These are phyloP conservation scores for Rosa lucieae DNA, from an alignment of 306 rosid genomes.

Conservation along the genomic window DNA sequence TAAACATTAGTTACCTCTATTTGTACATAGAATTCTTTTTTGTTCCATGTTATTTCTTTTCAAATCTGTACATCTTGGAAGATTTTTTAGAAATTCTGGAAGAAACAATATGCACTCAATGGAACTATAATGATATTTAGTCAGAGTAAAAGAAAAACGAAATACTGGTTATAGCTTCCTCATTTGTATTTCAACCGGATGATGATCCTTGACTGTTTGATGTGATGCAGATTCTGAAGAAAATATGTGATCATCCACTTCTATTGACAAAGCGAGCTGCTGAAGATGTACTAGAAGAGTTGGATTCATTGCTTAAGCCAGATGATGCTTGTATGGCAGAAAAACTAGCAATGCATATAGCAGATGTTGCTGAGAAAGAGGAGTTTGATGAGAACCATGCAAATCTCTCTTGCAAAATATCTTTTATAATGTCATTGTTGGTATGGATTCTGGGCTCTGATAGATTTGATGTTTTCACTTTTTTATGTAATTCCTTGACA, in stretches of 20 bases:
- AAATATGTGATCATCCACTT: slow-evolving; percentile 93
- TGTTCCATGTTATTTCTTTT: neutral
- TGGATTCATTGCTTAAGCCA: slow-evolving; percentile 69
- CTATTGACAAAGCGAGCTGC: slow-evolving; percentile 91
- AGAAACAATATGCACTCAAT: neutral
- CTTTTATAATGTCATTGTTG: slow-evolving; percentile 78
- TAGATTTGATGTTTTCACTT: slow-evolving; percentile 13
- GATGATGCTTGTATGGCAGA: slow-evolving; percentile 68
- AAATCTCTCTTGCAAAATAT: slow-evolving; percentile 75
- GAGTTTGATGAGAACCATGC: slow-evolving; percentile 56
- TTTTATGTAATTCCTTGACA: slow-evolving; percentile 15
- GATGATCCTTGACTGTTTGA: slow-evolving; percentile 21
- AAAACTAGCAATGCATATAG: slow-evolving; percentile 72
- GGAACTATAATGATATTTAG: neutral
- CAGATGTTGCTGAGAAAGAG: slow-evolving; percentile 68
- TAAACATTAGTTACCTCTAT: neutral
- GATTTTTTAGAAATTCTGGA: neutral
- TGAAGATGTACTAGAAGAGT: slow-evolving; percentile 86
- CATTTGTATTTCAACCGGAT: neutral
- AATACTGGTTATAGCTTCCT: neutral
- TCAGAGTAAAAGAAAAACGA: neutral
- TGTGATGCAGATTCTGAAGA: slow-evolving; percentile 69
- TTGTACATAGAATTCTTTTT: neutral
- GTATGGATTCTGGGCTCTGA: slow-evolving; percentile 35
- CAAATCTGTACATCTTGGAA: neutral